Percentiles rank a stretch among this genome's conserved stretches.
phyloP scores from a whole-genome alignment of 2,329 filamentous ascomycete genomes.

The Bipolaris oryzae region DNA sequence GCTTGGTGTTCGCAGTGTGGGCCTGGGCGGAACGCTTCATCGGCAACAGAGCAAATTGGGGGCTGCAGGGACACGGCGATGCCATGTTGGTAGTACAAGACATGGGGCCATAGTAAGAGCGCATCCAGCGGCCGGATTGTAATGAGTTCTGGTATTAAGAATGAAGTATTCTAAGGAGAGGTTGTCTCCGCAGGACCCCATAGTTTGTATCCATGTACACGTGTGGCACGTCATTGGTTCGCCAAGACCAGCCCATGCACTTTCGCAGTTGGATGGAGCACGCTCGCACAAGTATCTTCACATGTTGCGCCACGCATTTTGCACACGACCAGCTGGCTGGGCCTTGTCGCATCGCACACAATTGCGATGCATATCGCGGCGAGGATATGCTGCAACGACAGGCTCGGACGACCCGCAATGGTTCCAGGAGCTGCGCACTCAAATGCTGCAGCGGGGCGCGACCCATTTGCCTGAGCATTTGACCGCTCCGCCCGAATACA shows the following conservation, averaged over 20 bases:
- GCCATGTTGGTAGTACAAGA: neutral
- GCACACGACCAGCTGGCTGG: constrained; percentile 19
- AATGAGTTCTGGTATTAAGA: neutral
- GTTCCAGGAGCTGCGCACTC: constrained; percentile 35
- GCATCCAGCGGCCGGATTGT: neutral
- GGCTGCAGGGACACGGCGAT: neutral
- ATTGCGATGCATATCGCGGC: constrained; percentile 22
- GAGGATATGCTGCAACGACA: constrained; percentile 22
- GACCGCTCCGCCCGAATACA: constrained; percentile 63
- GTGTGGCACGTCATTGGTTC: constrained; percentile 4
- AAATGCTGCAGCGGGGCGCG: constrained; percentile 57
- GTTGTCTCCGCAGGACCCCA: neutral
- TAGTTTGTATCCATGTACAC: neutral
- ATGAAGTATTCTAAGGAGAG: neutral
- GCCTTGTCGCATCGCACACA: constrained; percentile 15
- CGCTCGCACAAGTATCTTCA: constrained; percentile 3
- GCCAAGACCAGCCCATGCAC: constrained; percentile 13
- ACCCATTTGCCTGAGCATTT: constrained; percentile 62
- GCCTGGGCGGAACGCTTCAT: neutral
- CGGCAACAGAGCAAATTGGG: neutral
- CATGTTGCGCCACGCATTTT: constrained; percentile 29
- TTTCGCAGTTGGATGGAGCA: neutral
- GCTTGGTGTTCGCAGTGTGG: neutral
- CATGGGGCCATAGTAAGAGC: neutral
- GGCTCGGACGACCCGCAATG: constrained; percentile 22